Evolutionary conservation across 106 monocot species (phyloP), one percentile per base, ranked within the genome.

Genomic region (Dendrobium chrysotoxum): DNA sequence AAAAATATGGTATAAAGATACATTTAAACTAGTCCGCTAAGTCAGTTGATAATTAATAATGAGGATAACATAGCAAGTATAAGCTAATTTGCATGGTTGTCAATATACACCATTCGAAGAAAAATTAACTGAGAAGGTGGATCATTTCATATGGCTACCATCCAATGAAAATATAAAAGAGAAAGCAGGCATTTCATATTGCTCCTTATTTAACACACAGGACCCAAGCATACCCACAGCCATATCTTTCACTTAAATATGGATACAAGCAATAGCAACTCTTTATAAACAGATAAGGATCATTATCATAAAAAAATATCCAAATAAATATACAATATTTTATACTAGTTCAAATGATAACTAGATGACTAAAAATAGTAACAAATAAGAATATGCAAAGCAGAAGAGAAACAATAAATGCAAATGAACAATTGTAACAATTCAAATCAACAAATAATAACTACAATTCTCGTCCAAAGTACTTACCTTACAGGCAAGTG

Each of bases 401-500:
- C 20, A 61, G 5, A 61, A 61, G 61, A 61, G 61, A 61, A 50
- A 50, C 50, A 13, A 50, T 38, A 71, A 38, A 71, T 31, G 71
- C 12, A 71, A 38, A 71, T 38, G 71, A 15, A 71, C 71, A 25
- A 71, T 31, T 35, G 15, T 71, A 71, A 71, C 12, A 71, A 31
- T 71, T 71, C 12, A 71, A 17, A 71, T 15, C 38, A 71, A 28
- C 71, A 71, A 28, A 71, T 31, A 71, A 18, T 25, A 26, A 65
- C 64, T 26, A 65, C 64, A 71, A 71, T 1, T 31, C 3, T 38
- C 35, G 35, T 18, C 31, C 9, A 53, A 28, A 57, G 44, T 65
- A 58, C 16, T 66, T 89, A 96, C 96, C 93, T 90, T 84, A 65
- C 4, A 53, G 40, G 71, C n/a, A 76, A 82, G 61, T 25, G 78